Evolutionary conservation across 2,329 filamentous ascomycete genomes (phyloP).

Genomic region (Calcarisporium arbuscula): DNA sequence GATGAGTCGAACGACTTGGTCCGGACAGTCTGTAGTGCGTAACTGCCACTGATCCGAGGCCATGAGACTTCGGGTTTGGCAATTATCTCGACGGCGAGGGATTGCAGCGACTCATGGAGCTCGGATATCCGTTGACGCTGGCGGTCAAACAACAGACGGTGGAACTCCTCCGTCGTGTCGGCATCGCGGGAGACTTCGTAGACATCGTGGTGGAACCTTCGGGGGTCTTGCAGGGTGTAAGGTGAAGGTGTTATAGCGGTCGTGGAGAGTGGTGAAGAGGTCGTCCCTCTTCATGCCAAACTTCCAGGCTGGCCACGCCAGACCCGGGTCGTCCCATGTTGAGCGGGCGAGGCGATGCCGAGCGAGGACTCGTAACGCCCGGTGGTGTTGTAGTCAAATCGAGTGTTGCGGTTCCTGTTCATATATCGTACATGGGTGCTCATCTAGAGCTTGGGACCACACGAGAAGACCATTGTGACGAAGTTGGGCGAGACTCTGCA

Average conservation of each 20-base stretch:
- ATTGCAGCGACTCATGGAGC: slow-evolving; percentile 49
- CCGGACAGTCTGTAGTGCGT: slow-evolving; percentile 52
- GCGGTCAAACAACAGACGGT: slow-evolving; percentile 45
- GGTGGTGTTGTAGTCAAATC: no score
- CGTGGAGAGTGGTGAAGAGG: slow-evolving; percentile 50
- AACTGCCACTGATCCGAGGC: no score
- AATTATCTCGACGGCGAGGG: slow-evolving; percentile 54
- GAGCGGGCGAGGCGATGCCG: slow-evolving; percentile 12
- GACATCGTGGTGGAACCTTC: slow-evolving; percentile 56
- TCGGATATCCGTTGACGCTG: slow-evolving; percentile 48
- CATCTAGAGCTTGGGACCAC: slow-evolving; percentile 7
- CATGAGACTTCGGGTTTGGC: slow-evolving; percentile 53
- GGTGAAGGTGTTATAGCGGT: slow-evolving; percentile 53
- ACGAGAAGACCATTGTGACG: slow-evolving; percentile 14
- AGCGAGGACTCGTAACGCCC: no score
- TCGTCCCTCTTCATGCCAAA: slow-evolving; percentile 56
- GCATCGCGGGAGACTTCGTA: slow-evolving; percentile 50
- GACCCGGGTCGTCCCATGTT: slow-evolving; percentile 49
- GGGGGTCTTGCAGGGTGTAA: slow-evolving; percentile 51
- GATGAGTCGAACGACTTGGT: slow-evolving; percentile 52
- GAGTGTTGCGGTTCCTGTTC: no score
- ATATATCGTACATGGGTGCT: no score
- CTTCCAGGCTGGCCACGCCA: slow-evolving; percentile 55
- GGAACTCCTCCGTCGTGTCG: slow-evolving; percentile 45
- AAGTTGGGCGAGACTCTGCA: slow-evolving; percentile 5